A percentile compares a stretch with the other conserved stretches of the same genome.
phyloP scores from a whole-genome alignment of 352 stramenopile species.

The Hyaloperonospora arabidopsidis region DNA sequence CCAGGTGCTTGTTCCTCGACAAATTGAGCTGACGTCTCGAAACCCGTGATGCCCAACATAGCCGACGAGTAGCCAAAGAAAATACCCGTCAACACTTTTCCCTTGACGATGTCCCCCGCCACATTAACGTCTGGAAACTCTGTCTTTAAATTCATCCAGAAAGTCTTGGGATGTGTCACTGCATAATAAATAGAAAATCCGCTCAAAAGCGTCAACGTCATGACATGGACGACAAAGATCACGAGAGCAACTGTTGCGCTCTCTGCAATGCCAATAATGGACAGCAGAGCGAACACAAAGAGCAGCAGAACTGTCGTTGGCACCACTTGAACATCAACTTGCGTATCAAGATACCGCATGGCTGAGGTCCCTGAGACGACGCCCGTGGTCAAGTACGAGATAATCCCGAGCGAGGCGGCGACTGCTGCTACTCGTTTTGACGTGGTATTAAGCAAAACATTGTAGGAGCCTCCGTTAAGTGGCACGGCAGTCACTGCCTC shows the following conservation, averaged over 20 bases:
- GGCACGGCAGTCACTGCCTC: conserved; percentile 87
- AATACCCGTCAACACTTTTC: conserved; percentile 49
- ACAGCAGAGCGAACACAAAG: conserved; percentile 78
- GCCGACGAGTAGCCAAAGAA: conserved; percentile 78
- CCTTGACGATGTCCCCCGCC: conserved; percentile 34
- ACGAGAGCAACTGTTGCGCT: conserved; percentile 70
- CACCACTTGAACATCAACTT: conserved; percentile 38
- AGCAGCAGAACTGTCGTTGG: conserved; percentile 48
- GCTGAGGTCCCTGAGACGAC: conserved; percentile 60
- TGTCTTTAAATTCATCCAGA: conserved; percentile 61
- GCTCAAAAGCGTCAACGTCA: conserved; percentile 67
- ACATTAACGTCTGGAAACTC: conserved; percentile 47
- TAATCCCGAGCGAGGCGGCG: conserved; percentile 83
- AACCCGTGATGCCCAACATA: conserved; percentile 88
- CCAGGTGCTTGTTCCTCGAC: conserved; percentile 83
- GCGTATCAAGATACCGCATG: conserved; percentile 52
- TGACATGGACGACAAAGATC: conserved; percentile 82
- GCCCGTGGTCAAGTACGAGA: conserved; percentile 88
- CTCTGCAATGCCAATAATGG: conserved; percentile 82
- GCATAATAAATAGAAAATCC: conserved; percentile 55
- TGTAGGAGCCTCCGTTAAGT: conserved; percentile 89
- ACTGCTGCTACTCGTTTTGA: conserved; percentile 85
- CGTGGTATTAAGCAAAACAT: conserved; percentile 88
- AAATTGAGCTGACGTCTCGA: conserved; percentile 88
- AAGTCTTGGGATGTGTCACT: conserved; percentile 43